Base-by-base conservation (phyloP, 2,329 filamentous ascomycete genomes). In the Fusarium avenaceum region DNA sequence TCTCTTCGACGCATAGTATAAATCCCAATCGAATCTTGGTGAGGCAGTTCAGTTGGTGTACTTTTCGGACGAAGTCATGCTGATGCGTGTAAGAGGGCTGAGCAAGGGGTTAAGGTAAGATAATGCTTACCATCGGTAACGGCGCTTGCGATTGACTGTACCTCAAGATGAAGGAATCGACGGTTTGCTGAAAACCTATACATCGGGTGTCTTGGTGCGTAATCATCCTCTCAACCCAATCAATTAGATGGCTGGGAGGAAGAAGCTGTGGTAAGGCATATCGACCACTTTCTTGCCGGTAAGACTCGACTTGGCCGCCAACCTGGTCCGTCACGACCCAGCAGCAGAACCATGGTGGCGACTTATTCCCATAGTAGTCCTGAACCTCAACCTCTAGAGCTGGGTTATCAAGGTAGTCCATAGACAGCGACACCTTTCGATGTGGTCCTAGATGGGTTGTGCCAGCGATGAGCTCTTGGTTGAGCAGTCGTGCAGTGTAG, bases 291-390 rank as follows among this genome's bases (percentile, higher is more conserved):
- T 75, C 66, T 33, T 75, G 73, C 19, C 63, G 57, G 33, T 74
- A 67, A 38, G 72, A 69, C 46, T 75, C 73, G 33, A 75, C 70
- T 38, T 69, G 67, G 7, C 71, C 73, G 10, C 61, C 72, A n/a
- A 72, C 65, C 33, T 75, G 70, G 28, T 72, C 71, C 48, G 67
- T 72, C n/a, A 75, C 65, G 9, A 74, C 70, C 73, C 72, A 75
- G 28, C 73, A 75, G 42, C 73, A 74, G n/a, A 69, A 63, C 73
- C 73, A 75, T n/a, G 70, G 72, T 0, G 69, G 49, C 5, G 69
- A 63, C 26, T 64, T 57, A 17, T 61, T 64, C 22, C 70, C 72
- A 26, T 65, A 73, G 30, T 73, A 75, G 49, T 75, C 72, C 39
- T 75, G 73, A 14, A 75, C 67, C 33, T 74, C 59, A 22, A 75